phyloP scores from a whole-genome alignment of 2,329 filamentous ascomycete genomes.

The Calonectria leucothoes region DNA sequence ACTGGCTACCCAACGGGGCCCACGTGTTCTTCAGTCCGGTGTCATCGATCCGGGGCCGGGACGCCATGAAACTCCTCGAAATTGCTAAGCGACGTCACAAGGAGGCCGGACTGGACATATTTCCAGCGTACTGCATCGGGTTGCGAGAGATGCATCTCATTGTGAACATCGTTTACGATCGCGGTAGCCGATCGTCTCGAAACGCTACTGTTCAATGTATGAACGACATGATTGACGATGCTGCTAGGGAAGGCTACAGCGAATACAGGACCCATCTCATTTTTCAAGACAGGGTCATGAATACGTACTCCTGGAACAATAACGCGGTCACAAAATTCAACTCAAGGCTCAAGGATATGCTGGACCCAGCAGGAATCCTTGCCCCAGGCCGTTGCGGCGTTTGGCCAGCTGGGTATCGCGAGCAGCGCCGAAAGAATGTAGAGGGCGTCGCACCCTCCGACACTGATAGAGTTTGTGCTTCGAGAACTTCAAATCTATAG shows the following conservation, averaged over 20 bases:
- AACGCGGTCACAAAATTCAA: conserved; percentile 31
- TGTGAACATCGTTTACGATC: neutral
- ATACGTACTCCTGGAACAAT: conserved; percentile 31
- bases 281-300: conserved; percentile 31
- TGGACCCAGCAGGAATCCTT: conserved; percentile 33
- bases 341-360: conserved; percentile 18
- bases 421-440: neutral
- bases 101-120: neutral
- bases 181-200: neutral
- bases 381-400: conserved; percentile 32
- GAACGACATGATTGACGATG: conserved; percentile 24
- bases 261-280: conserved; percentile 34
- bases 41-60: neutral
- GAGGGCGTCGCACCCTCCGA: neutral
- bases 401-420: conserved; percentile 8
- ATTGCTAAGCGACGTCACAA: neutral
- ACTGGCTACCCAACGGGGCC: neutral
- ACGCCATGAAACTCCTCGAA: neutral
- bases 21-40: neutral
- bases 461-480: too few relatives aligned
- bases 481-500: too few relatives aligned
- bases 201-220: neutral
- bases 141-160: neutral
- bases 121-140: neutral
- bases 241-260: conserved; percentile 28